These are phyloP conservation scores for Globisporangium recalcitrans DNA, from an alignment of 352 stramenopile genomes.

Conservation along the genomic window DNA sequence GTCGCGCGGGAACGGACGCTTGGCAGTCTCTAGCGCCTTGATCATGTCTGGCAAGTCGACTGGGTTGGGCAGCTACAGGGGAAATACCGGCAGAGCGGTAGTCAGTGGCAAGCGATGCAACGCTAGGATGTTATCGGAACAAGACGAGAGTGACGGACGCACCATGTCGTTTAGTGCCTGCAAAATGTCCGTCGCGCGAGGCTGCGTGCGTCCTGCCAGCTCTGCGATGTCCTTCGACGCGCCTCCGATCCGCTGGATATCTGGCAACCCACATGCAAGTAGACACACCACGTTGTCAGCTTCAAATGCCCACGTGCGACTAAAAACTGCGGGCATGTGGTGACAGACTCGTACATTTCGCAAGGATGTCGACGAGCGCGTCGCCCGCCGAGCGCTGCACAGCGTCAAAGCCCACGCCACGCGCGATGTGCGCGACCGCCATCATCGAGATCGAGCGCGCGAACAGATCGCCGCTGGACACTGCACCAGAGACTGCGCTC, in stretches of 20 bases:
- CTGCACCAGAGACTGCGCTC: slow-evolving; percentile 16
- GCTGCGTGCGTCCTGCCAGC: slow-evolving; percentile 44
- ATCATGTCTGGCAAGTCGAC: slow-evolving; percentile 46
- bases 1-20: slow-evolving; percentile 49
- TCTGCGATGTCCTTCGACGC: slow-evolving; percentile 50
- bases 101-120: not conserved
- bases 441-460: slow-evolving; percentile 45
- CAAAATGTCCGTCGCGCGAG: slow-evolving; percentile 39
- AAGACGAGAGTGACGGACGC: not conserved
- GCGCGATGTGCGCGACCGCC: slow-evolving; percentile 42
- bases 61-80: slow-evolving; percentile 17
- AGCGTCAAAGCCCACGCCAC: slow-evolving; percentile 46
- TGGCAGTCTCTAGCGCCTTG: slow-evolving; percentile 46
- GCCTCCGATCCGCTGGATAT: slow-evolving; percentile 48
- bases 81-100: not conserved
- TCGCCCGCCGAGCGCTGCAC: slow-evolving; percentile 48
- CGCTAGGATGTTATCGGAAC: too few relatives aligned
- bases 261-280: slow-evolving; percentile 15
- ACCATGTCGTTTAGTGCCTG: slow-evolving; percentile 47
- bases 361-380: slow-evolving; percentile 47
- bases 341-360: slow-evolving; percentile 28
- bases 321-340: not conserved
- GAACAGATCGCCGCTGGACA: slow-evolving; percentile 40
- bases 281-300: slow-evolving; percentile 1
- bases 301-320: too few relatives aligned